Percentiles rank a stretch among this genome's conserved stretches.
These are phyloP conservation scores for Bromus sterilis DNA, from an alignment of 176 grass and related monocot genomes.

Conservation along the genomic window DNA sequence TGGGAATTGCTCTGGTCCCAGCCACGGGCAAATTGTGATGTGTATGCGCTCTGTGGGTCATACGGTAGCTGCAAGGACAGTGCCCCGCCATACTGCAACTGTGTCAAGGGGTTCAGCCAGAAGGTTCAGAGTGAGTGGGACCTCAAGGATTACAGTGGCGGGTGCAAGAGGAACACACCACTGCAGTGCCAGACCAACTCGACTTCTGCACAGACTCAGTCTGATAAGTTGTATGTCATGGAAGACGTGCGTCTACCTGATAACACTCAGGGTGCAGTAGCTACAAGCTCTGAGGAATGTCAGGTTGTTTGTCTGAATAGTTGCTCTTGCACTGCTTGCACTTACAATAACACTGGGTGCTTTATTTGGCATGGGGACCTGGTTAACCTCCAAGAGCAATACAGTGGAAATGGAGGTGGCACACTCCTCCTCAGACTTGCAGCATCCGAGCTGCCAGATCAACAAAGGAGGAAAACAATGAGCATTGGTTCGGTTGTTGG, in stretches of 20 bases:
- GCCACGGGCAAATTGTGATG: conserved; percentile 42
- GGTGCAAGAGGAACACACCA: conserved; percentile 45
- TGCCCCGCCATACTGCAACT: conserved; percentile 30
- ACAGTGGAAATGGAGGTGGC: conserved; percentile 7
- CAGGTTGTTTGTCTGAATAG: conserved; percentile 37
- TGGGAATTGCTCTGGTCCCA: conserved; percentile 56
- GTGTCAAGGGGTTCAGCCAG: conserved; percentile 42
- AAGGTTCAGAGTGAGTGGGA: conserved; percentile 36
- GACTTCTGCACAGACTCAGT: neutral
- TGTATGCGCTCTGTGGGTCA: conserved; percentile 42
- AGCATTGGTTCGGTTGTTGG: conserved; percentile 21
- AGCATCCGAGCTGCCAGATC: conserved; percentile 41
- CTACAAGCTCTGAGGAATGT: conserved; percentile 29
- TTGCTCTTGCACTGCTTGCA: conserved; percentile 62
- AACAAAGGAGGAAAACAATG: conserved; percentile 13
- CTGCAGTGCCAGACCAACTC: conserved; percentile 42
- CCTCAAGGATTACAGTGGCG: conserved; percentile 37
- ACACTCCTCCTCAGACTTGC: conserved; percentile 63
- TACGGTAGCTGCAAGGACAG: conserved; percentile 49
- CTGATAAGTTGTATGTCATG: conserved; percentile 53
- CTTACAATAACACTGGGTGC: conserved; percentile 36
- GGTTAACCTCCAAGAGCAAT: conserved; percentile 40
- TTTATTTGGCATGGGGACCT: conserved; percentile 56
- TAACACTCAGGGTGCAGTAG: conserved; percentile 14
- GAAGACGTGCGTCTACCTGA: conserved; percentile 16